phyloP scores from a whole-genome alignment of 2,329 filamentous ascomycete genomes.

The Paecilomyces formosus region DNA sequence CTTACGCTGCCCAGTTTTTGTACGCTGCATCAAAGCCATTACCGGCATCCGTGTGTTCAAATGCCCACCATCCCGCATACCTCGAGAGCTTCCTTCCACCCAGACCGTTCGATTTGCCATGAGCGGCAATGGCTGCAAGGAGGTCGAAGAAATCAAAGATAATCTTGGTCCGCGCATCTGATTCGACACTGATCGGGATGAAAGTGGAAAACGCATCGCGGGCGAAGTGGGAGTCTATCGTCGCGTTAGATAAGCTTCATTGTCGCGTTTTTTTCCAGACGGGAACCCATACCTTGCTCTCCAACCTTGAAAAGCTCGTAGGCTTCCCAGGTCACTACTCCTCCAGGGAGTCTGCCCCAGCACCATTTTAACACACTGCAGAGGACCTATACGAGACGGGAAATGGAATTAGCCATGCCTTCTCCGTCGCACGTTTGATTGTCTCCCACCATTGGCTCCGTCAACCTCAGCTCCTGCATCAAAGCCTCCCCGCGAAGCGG shows the following conservation, averaged over 20 bases:
- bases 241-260: conserved; percentile 8
- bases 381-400: conserved; percentile 56
- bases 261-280: neutral
- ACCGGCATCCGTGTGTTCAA: conserved; percentile 78
- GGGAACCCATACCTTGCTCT: conserved; percentile 63
- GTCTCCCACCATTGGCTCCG: conserved; percentile 76
- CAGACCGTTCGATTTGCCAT: conserved; percentile 87
- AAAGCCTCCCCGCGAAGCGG: conserved; percentile 61
- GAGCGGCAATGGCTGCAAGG: conserved; percentile 79
- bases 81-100: conserved; percentile 89
- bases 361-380: conserved; percentile 97
- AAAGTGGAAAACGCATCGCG: conserved; percentile 94
- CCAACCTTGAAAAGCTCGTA: conserved; percentile 95
- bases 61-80: conserved; percentile 98
- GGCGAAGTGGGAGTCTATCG: conserved; percentile 77
- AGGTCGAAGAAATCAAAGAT: conserved; percentile 97
- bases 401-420: conserved; percentile 3
- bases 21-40: conserved; percentile 95
- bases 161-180: conserved; percentile 74
- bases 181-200: conserved; percentile 87
- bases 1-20: conserved; percentile 73
- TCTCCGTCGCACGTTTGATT: neutral
- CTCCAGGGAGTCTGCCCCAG: conserved; percentile 85
- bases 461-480: conserved; percentile 80
- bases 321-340: conserved; percentile 92